Evolutionary conservation across 1,139 yeast genomes (phyloP), one percentile per base, ranked within the genome.

Genomic region (Ogataea hybrid): DNA sequence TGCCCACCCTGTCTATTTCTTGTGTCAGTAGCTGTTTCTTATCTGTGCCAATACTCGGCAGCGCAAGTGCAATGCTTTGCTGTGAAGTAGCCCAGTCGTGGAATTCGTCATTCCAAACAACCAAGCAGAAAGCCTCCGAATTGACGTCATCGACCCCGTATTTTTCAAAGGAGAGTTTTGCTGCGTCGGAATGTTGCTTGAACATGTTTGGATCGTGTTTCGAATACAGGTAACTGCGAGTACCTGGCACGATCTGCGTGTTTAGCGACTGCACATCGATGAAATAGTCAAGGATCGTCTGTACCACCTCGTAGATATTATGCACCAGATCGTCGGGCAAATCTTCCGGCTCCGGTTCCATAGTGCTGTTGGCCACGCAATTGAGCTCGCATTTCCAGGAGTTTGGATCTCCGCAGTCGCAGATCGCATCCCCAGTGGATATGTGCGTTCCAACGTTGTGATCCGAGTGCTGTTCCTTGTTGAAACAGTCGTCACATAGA

Each of bases 381-480:
- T 76, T 65, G 39, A 81, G 66, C 3, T 67, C 63, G 5, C 59
- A 61, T 25, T 68, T 73, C 81, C 95, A 90, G 0, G 96, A 95
- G 48, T 83, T 87, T 0, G 76, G 71, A 58, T 92, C 96, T 2
- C 97, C 97, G 65, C 97, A 92, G 60, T 92, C 97, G 61, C 97
- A 92, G 18, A 83, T 75, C 2, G 90, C 77, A 37, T 69, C 69
- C 1, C 77, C 81, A 2, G 61, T 51, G 4, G 86, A 72, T 9
- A 69, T 66, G 49, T 74, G 73, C 33, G 77, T 72, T 16, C 70
- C 64, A 3, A 84, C 85, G 47, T 75, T 75, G 57, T 84, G 94
- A 35, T 73, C 79, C 12, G 63, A 56, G 58, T 84, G 95, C 54
- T 83, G 88, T 3, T 71, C 70, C 42, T 75, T 73, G 58, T 83